phyloP scores from a whole-genome alignment of 2,329 filamentous ascomycete genomes.

The Capronia coronata region DNA sequence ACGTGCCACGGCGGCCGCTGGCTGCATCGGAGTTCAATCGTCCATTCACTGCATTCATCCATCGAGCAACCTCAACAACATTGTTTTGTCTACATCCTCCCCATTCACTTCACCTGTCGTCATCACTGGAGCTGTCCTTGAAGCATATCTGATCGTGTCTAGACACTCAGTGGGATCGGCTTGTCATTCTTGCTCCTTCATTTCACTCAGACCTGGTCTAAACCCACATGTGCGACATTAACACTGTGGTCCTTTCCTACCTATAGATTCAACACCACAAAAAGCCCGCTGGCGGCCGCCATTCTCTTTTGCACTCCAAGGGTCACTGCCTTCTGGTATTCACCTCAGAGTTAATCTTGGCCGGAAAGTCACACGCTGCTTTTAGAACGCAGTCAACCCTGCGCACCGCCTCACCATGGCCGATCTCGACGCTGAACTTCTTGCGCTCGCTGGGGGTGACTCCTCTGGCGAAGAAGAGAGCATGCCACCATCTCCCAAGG shows the following conservation, averaged over 20 bases:
- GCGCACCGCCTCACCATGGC: conserved; percentile 54
- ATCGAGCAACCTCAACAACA: background rate
- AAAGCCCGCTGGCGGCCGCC: too few species aligned
- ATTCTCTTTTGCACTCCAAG: background rate
- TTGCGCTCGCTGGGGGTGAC: conserved; percentile 80
- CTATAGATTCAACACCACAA: background rate
- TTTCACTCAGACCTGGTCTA: too few species aligned
- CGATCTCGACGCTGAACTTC: conserved; percentile 85
- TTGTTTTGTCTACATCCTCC: too few species aligned
- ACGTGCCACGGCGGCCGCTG: background rate
- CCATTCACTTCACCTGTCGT: too few species aligned
- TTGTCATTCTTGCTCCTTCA: too few species aligned
- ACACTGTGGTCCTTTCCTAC: too few species aligned
- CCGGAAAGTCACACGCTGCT: background rate
- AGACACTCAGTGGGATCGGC: too few species aligned
- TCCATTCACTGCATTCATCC: background rate
- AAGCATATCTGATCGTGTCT: too few species aligned
- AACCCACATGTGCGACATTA: too few species aligned
- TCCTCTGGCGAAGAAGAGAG: conserved; percentile 50
- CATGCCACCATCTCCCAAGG: conserved; percentile 51
- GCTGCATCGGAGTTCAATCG: background rate
- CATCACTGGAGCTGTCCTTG: too few species aligned
- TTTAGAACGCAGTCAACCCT: background rate
- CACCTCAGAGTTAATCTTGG: background rate
- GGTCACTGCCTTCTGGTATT: background rate